These are phyloP conservation scores for Dactylorhiza incarnata DNA, from an alignment of 106 monocot species.

Conservation along the genomic window DNA sequence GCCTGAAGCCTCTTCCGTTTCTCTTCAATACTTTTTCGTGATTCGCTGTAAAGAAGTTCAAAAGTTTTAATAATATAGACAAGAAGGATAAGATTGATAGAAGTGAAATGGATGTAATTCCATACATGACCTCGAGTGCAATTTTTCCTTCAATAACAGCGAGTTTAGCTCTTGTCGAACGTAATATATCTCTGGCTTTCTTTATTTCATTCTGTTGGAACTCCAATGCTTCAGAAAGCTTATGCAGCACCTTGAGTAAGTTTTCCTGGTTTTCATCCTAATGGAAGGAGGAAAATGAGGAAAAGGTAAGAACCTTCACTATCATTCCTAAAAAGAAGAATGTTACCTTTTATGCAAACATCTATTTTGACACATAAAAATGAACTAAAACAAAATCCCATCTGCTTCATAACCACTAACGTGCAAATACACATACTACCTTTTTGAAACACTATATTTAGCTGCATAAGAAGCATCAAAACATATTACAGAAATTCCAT, in stretches of 20 bases:
- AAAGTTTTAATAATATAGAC: neutral
- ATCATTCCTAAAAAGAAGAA: neutral
- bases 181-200: constrained; percentile 47
- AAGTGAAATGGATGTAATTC: neutral
- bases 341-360: neutral
- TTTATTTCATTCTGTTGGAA: constrained; percentile 79
- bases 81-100: neutral
- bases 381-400: too few species aligned
- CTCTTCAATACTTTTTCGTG: constrained; percentile 37
- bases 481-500: too few species aligned
- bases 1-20: constrained; percentile 45
- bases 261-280: constrained; percentile 22
- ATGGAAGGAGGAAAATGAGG: neutral
- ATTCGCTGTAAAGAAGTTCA: constrained; percentile 25
- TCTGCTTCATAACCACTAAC: too few species aligned
- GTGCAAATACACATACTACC: too few species aligned
- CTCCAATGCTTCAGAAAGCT: constrained; percentile 73
- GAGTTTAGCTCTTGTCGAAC: constrained; percentile 62
- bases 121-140: constrained; percentile 58
- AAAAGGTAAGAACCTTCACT: neutral
- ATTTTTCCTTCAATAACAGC: constrained; percentile 70
- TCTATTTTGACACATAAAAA: neutral
- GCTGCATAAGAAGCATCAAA: too few species aligned
- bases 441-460: too few species aligned
- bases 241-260: constrained; percentile 28